These are phyloP conservation scores for Plasmodium sp. DNA, from an alignment of 169 alveolate species.

Conservation along the genomic window DNA sequence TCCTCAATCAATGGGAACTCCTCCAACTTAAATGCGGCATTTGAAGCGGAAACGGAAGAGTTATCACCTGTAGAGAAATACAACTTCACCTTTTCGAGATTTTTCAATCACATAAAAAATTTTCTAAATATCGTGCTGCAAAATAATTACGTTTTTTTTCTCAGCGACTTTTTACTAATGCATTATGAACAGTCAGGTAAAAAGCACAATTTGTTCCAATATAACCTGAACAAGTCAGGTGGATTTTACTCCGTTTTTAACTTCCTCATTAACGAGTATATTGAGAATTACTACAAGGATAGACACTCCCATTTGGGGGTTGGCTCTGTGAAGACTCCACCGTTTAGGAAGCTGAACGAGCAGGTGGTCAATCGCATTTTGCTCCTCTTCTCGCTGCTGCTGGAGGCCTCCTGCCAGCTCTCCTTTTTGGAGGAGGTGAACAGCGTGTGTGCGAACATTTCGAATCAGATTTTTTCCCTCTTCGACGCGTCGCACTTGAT, in stretches of 20 bases:
- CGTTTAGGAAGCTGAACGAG: neutral
- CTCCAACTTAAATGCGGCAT: neutral
- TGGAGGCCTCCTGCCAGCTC: neutral
- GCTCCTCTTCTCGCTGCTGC: constrained; percentile 3
- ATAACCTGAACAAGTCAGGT: constrained; percentile 33
- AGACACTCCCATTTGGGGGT: neutral
- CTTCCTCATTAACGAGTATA: constrained; percentile 11
- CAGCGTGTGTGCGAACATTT: constrained; percentile 1
- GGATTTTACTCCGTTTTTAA: constrained; percentile 29
- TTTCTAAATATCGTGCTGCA: constrained; percentile 29
- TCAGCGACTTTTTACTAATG: constrained; percentile 55
- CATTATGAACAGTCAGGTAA: constrained; percentile 52
- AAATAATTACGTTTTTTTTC: constrained; percentile 42
- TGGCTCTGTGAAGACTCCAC: neutral
- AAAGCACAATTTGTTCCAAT: neutral
- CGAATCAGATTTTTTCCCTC: constrained; percentile 47
- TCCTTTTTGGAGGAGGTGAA: constrained; percentile 13
- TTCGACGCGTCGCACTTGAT: constrained; percentile 40
- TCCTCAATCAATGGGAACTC: constrained; percentile 17
- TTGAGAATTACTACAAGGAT: constrained; percentile 3
- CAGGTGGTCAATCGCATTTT: constrained; percentile 29
- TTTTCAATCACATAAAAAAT: constrained; percentile 22
- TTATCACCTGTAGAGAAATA: neutral
- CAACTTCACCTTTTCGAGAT: neutral
- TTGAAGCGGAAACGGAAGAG: neutral